Base-by-base conservation (phyloP, 176 grass and related monocot species). In the Avena sativa region DNA sequence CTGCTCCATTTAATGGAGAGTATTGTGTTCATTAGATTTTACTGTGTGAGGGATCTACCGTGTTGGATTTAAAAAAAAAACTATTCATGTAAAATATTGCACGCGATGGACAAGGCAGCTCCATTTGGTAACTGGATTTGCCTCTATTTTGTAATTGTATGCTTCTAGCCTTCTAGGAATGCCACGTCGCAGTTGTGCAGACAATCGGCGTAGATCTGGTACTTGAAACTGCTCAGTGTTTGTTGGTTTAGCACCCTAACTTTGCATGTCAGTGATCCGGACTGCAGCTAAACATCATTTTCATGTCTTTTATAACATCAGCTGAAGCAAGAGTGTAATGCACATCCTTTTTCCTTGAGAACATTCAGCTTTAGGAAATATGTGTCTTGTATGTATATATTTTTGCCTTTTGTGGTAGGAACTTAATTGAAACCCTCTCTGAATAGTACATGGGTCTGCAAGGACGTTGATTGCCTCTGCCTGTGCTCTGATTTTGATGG, bases 191-290 rank as follows among this genome's bases (percentile, higher is more conserved):
- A 14, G 28, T 78, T 57, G 17, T 83, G 46, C 72, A 85, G 3
- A 78, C 50, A 48, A 51, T 88, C 8, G 50, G 85, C 46, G 62
- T 92, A 87, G 88, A 85, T 81, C 88, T 56, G 69, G 88, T 78
- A 74, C 88, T 90, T 79, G 79, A 90, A 67, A 87, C 44, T n/a
- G 57, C 79, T 74, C 65, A 75, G 49, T 15, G 55, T 70, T 84
- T 87, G 71, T 62, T 75, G 32, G n/a, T 75, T 74, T 74, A 48
- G 47, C 61, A 48, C 51, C 49, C 30, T 58, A 12, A 47, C 58
- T 76, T 83, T 10, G 36, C 71, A 77, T 47, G 38, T 83, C 30
- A 63, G 69, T 17, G 16, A n/a, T 83, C 7, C 17, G 10, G 77
- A 32, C 2, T 58, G 17, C 61, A 47, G 4, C 12, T 83, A 50